Evolutionary conservation across 139 green algal species (phyloP), one percentile per base, ranked within the genome.

Genomic region (Chlamydomonas eustigma): DNA sequence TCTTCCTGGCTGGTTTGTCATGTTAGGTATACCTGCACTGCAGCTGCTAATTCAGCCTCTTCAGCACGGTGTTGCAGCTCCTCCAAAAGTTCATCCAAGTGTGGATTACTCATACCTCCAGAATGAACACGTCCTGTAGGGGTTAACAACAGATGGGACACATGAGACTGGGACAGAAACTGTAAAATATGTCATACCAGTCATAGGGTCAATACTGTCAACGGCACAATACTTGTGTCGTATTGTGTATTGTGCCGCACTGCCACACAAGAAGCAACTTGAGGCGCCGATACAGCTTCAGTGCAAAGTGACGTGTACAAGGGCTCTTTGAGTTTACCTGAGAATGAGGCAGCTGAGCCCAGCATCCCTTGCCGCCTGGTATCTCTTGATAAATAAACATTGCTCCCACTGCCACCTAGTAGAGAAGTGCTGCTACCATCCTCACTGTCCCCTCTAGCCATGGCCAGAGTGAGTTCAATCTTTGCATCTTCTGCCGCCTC

Each of bases 391-490:
- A 58, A 58, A 18, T 18, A 18, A 18, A 18, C 12, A 28, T 18
- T 12, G 44, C 12, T 58, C 12, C 44, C 44, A 12, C 44, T 18
- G 44, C 37, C 34, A 4, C 31, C 28, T 22, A 1, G 28, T 51
- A 22, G 34, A 25, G 2, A 12, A 12, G 44, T 18, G 12, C 44
- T 18, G 25, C 50, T 50, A 1, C 36, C 30, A 3, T 35, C 30
- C 0, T 37, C 70, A 0, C 51, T 70, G 37, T 82, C 81, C 51
- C 80, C 76, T 22, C 77, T 66, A 0, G 76, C 70, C 18, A 89
- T 72, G 4, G 84, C 84, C 38, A 87, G 50, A 1, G 84, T 87
- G 12, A 89, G 79, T 77, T 89, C 81, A 39, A 88, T 86, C 72
- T 88, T 88, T 38, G 80, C 78, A 18, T 64, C n/a, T 39, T 88